Base-by-base conservation (phyloP, 2,329 filamentous ascomycete genomes). In the Alternaria burnsii region DNA sequence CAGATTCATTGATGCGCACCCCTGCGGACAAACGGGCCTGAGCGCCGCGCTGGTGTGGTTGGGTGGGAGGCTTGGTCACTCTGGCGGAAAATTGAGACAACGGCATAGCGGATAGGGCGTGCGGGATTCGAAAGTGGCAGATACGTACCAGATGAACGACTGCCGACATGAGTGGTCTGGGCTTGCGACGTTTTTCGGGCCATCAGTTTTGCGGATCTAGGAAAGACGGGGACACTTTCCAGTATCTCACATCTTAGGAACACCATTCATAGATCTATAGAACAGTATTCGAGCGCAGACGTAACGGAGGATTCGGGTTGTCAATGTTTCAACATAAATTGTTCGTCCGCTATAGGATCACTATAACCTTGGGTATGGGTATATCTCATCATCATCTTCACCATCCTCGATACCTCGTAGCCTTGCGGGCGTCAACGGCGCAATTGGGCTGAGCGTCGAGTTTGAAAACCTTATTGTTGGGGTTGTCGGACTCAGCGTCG, bases 391-490 rank as follows among this genome's bases (percentile, higher is more conserved):
- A 44, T 67, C 61, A 26, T 60, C 59, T 10, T 66, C 59, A 28
- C 70, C 70, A 62, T 72, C 67, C 9, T 71, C 69, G 59, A 65
- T 59, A 30, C 64, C 68, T 44, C 70, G 65, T 53, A 76, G 53
- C 40, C 72, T 46, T 54, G 66, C 71, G 26, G 74, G 73, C 52
- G 63, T 64, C 60, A 76, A 63, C 28, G 73, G 72, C 28, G 70
- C 65, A 57, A 77, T 72, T 16, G 74, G 73, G 34, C 69, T 73
- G 43, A 74, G 32, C 16, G 70, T 68, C 20, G 71, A 62, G 18
- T 64, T 67, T 11, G 73, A 75, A 36, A 69, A 66, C 41, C 74
- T 58, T 60, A 67, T 71, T 24, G 60, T 63, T 3, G 68, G 65
- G 52, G 68, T 71, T 20, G 60, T 63, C 7, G 68, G 65, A 53